Evolutionary conservation across 2,329 filamentous ascomycete species (phyloP).

Genomic region (Xylariaceae sp.): DNA sequence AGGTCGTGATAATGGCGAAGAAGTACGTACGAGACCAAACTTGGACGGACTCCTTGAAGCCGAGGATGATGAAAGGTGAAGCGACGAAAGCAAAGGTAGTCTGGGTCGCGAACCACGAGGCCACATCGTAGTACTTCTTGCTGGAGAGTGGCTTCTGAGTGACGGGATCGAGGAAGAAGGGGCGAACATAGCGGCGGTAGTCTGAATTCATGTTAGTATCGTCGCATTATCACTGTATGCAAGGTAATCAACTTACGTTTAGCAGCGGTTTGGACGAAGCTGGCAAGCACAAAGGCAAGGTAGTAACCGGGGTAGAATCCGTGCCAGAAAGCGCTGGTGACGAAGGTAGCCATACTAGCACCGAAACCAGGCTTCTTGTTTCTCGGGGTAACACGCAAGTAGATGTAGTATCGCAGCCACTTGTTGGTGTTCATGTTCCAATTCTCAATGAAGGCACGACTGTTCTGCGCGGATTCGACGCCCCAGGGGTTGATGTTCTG

Average conservation of each 20-base stretch:
- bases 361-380: slow-evolving; percentile 96
- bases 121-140: slow-evolving; percentile 83
- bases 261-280: slow-evolving; percentile 85
- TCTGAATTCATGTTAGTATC: slow-evolving; percentile 48
- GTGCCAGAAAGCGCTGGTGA: slow-evolving; percentile 94
- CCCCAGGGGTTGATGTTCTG: slow-evolving; percentile 83
- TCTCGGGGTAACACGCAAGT: slow-evolving; percentile 87
- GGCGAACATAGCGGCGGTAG: slow-evolving; percentile 80
- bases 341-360: slow-evolving; percentile 88
- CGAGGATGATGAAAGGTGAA: slow-evolving; percentile 79
- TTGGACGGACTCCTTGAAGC: slow-evolving; percentile 61
- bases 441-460: slow-evolving; percentile 80
- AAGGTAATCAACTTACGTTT: slow-evolving; percentile 64
- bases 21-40: slow-evolving; percentile 88
- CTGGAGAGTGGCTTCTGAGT: slow-evolving; percentile 60
- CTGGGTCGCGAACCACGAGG: slow-evolving; percentile 72
- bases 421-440: slow-evolving; percentile 99
- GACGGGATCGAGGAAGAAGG: slow-evolving; percentile 82
- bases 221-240: neutral
- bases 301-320: slow-evolving; percentile 98
- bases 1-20: slow-evolving; percentile 69
- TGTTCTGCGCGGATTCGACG: slow-evolving; percentile 88
- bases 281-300: slow-evolving; percentile 79
- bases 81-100: slow-evolving; percentile 77
- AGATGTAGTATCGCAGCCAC: slow-evolving; percentile 94